These are phyloP conservation scores for Candida mattraensis DNA, from an alignment of 805 yeast species.

Conservation along the genomic window DNA sequence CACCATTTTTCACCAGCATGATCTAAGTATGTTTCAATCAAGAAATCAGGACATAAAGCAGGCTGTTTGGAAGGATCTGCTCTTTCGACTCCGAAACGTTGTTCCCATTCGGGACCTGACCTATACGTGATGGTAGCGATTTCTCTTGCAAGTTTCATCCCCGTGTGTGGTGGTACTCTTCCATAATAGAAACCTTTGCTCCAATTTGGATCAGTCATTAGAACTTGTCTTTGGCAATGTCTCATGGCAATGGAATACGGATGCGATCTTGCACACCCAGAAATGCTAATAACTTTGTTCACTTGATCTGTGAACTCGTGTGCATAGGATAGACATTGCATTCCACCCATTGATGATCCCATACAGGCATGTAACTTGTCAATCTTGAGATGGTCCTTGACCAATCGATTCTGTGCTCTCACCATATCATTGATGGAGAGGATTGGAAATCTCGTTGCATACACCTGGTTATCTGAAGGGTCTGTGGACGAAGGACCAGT, in stretches of 20 bases:
- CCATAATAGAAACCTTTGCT: conserved; percentile 80
- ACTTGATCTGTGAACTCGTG: conserved; percentile 80
- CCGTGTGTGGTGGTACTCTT: conserved; percentile 82
- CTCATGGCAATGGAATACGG: conserved; percentile 94
- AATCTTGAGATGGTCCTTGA: conserved; percentile 62
- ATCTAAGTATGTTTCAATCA: conserved; percentile 89
- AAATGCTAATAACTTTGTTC: conserved; percentile 70
- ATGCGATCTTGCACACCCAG: conserved; percentile 92
- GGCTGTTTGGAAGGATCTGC: conserved; percentile 78
- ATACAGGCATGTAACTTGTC: conserved; percentile 70
- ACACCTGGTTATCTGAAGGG: conserved; percentile 63
- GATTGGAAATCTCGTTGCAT: conserved; percentile 88
- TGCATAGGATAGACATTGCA: conserved; percentile 90
- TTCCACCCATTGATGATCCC: conserved; percentile 98
- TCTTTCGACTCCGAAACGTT: conserved; percentile 83
- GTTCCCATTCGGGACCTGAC: conserved; percentile 97
- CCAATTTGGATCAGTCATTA: conserved; percentile 96
- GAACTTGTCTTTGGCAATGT: conserved; percentile 87
- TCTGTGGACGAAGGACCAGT: conserved; percentile 87
- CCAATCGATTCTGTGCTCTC: conserved; percentile 75
- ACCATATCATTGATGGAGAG: conserved; percentile 87
- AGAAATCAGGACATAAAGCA: conserved; percentile 88
- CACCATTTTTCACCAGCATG: conserved; percentile 96
- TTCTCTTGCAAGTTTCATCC: conserved; percentile 92
- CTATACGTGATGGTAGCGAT: conserved; percentile 93